Base-by-base conservation (phyloP, 2,329 filamentous ascomycete species). In the Cercospora nicotianae region DNA sequence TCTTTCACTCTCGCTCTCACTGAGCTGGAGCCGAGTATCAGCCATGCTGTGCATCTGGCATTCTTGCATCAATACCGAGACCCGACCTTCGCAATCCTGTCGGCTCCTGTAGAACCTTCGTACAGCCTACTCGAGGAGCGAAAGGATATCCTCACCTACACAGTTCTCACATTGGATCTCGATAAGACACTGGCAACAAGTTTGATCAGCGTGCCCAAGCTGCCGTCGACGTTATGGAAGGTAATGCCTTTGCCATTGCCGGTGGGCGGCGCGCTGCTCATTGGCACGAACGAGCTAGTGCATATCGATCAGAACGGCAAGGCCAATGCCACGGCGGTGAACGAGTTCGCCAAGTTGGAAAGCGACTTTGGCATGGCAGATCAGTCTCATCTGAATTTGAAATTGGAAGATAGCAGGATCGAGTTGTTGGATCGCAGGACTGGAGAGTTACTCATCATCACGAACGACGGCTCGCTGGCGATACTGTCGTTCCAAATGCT, bases 41-140 rank as follows among this genome's bases (percentile, higher is more conserved):
- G 94, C 68, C 91, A 97, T 80, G 93, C 94, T 60, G 89, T 97
- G 76, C 92, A 97, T 77, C 87, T 99, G 76, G 90, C 92, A 65
- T 99, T 99, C 79, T 83, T 99, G 72, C 88, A 98, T 85, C 94
- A 98, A 82, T 99, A 99, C 80, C 90, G 95, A 79, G 95, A 98
- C 80, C 94, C 95, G 12, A 99, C 95, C 0, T 97, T 99, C 81
- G 95, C 94, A 66, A 94, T 99, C 69, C 84, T 99, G 51, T 95
- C 93, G 58, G 92, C 94, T 1, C 89, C 89, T 63, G 83, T 88
- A 70, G 85, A 89, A 39, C 88, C 90, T 13, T 94, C 93, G n/a
- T 85, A 86, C 65, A 90, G 92, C 3, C 83, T 98, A 63, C 80
- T 90, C 28, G 82, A 86, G 70, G 91, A 93, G 75, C 87, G 93